Evolutionary conservation across 495 filamentous ascomycete genomes (phyloP).

Genomic region (Daldinia grandis): DNA sequence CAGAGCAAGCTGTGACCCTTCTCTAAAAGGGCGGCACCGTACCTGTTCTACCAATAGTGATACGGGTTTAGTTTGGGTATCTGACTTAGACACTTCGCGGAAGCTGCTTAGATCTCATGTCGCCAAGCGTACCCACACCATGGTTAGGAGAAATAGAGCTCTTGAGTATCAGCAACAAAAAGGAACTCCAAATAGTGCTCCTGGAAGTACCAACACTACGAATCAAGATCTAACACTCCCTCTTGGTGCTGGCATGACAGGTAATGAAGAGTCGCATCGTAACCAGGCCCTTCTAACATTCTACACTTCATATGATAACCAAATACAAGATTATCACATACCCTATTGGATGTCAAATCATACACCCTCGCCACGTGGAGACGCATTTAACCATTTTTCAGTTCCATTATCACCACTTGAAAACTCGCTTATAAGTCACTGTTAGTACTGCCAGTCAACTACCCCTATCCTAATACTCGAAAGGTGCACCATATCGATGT

Average conservation of each 20-base stretch:
- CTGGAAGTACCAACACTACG: neutral
- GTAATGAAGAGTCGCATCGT: neutral
- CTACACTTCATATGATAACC: neutral
- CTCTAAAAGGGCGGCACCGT: neutral
- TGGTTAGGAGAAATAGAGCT: neutral
- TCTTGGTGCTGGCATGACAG: neutral
- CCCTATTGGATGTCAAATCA: neutral
- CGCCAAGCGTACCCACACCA: constrained; percentile 6
- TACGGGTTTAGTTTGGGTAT: constrained; percentile 3
- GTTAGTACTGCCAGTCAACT: neutral
- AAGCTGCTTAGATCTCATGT: constrained; percentile 5
- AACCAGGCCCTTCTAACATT: neutral
- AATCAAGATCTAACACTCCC: neutral
- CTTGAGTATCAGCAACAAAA: constrained; percentile 5
- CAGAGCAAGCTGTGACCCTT: neutral
- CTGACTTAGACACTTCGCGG: neutral
- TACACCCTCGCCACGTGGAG: neutral
- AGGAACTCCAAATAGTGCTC: neutral
- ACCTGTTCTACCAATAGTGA: neutral
- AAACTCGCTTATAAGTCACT: neutral
- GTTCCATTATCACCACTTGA: neutral
- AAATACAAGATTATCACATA: neutral
- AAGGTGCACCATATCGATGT: neutral
- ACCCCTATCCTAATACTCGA: neutral
- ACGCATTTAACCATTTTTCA: neutral